phyloP scores from a whole-genome alignment of 768 basidiomycete genomes.

The Fibroporia radiculosa region DNA sequence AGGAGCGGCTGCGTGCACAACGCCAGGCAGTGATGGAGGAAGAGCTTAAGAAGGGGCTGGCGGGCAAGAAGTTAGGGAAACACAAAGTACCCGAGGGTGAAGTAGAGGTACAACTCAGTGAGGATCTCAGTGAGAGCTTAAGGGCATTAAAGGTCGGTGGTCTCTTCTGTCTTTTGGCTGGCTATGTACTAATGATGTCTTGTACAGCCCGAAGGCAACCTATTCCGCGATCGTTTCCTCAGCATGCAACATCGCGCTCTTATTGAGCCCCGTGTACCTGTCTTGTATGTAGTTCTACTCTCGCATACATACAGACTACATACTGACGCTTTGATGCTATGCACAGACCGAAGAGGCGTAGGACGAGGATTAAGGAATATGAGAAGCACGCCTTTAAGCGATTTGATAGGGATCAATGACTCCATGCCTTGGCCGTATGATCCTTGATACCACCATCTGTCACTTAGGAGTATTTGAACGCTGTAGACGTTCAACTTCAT shows the following conservation, averaged over 20 bases:
- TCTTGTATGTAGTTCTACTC: conserved; percentile 45
- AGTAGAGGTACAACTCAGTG: conserved; percentile 84
- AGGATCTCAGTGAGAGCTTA: conserved; percentile 81
- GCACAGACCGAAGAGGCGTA: conserved; percentile 45
- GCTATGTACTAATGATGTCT: not conserved
- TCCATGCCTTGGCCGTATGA: not conserved
- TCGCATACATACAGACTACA: not conserved
- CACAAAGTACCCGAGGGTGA: conserved; percentile 61
- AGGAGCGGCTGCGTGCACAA: conserved; percentile 28
- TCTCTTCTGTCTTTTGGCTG: not conserved
- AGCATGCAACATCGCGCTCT: conserved; percentile 84
- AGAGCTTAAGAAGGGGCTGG: conserved; percentile 55
- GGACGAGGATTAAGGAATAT: conserved; percentile 50
- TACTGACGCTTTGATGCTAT: conserved; percentile 4
- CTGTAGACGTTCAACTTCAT: too few species aligned
- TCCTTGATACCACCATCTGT: too few species aligned
- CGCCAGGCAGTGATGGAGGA: conserved; percentile 38
- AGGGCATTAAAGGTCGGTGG: conserved; percentile 69
- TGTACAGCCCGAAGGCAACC: conserved; percentile 81
- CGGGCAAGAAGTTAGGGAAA: conserved; percentile 73
- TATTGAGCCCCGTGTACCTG: conserved; percentile 77
- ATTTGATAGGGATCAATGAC: conserved; percentile 37
- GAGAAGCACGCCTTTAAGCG: conserved; percentile 78
- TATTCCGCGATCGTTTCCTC: conserved; percentile 83
- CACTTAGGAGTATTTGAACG: too few species aligned